Conservation (phyloP, 202 grass and related monocot genomes). For the Zizania palustris region DNA sequence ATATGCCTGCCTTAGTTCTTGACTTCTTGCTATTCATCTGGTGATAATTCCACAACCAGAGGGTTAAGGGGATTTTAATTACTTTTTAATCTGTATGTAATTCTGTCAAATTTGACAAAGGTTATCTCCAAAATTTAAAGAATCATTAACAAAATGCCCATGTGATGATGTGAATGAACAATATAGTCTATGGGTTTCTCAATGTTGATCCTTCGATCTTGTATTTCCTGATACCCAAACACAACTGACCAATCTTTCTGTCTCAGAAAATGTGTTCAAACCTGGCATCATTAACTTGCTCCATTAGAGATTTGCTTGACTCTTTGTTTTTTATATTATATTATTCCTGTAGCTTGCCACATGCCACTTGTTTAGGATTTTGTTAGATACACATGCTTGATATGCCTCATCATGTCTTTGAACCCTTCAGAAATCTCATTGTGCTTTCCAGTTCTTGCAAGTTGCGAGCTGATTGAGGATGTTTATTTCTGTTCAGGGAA, state of each 20-base stretch:
- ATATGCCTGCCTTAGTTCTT: neutral
- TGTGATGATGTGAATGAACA: neutral
- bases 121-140: neutral
- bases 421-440: neutral
- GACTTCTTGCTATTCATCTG: neutral
- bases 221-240: neutral
- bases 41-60: neutral
- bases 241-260: neutral
- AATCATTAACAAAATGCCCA: neutral
- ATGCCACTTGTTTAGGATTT: neutral
- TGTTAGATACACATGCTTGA: neutral
- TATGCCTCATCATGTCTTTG: neutral
- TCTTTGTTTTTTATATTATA: neutral
- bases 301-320: neutral
- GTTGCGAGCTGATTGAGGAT: constrained; percentile 28
- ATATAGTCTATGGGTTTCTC: neutral
- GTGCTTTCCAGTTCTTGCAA: neutral
- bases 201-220: neutral
- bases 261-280: neutral
- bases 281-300: neutral
- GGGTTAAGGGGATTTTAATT: neutral
- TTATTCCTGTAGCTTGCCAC: neutral
- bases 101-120: neutral
- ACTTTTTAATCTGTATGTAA: neutral
- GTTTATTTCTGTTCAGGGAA: constrained; percentile 51